Conservation (phyloP, 2,329 filamentous ascomycete species). For the Colletotrichum sp. region DNA sequence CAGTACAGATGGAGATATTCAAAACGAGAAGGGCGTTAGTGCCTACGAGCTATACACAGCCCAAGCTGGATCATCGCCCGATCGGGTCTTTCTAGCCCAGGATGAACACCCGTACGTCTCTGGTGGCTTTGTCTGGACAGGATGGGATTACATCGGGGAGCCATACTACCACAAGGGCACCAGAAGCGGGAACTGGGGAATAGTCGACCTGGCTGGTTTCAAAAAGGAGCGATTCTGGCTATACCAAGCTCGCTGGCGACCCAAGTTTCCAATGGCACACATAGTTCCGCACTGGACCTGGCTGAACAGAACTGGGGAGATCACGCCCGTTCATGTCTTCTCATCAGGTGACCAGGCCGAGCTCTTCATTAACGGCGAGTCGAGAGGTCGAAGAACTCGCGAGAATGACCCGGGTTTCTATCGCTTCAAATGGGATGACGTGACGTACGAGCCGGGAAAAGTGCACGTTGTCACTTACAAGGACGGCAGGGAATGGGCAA, state of each 20-base stretch:
- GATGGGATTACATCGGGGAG: constrained; percentile 55
- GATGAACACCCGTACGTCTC: constrained; percentile 54
- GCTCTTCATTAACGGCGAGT: background rate
- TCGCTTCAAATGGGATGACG: background rate
- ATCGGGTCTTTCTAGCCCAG: constrained; percentile 57
- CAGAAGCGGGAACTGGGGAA: constrained; percentile 60
- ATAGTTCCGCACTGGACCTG: background rate
- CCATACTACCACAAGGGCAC: constrained; percentile 51
- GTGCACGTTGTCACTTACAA: background rate
- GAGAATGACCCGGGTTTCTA: background rate
- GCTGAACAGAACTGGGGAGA: background rate
- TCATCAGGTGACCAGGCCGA: background rate
- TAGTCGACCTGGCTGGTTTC: constrained; percentile 62
- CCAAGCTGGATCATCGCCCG: constrained; percentile 50
- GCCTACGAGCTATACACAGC: constrained; percentile 57
- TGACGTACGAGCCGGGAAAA: background rate
- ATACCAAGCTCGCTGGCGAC: constrained; percentile 27
- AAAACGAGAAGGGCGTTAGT: constrained; percentile 44
- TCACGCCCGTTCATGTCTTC: background rate
- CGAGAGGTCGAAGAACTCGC: background rate
- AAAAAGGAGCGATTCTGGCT: constrained; percentile 54
- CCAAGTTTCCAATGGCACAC: background rate
- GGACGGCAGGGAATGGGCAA: background rate
- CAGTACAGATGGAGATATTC: constrained; percentile 20
- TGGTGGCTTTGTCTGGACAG: constrained; percentile 59